A percentile compares a stretch with the other conserved stretches of the same genome.
phyloP scores from a whole-genome alignment of 169 alveolate genomes.

The Eimeria zaria region DNA sequence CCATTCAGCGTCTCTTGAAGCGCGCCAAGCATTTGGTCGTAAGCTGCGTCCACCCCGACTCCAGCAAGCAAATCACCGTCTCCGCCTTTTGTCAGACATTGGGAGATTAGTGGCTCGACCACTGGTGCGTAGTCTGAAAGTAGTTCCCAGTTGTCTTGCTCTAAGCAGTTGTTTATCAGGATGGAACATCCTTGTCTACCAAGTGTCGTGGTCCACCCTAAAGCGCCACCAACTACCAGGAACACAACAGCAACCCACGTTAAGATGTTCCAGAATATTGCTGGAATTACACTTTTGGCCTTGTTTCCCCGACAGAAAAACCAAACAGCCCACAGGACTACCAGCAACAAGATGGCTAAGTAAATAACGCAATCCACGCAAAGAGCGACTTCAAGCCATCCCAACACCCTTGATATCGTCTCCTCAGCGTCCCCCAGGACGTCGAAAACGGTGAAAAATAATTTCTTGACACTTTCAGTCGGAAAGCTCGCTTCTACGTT shows the following conservation, averaged over 20 bases:
- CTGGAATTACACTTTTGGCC: slow-evolving; percentile 12
- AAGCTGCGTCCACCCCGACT: slow-evolving; percentile 32
- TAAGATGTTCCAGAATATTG: slow-evolving; percentile 24
- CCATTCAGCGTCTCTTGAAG: slow-evolving; percentile 1
- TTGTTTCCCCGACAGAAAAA: slow-evolving; percentile 27
- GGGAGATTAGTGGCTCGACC: slow-evolving; percentile 50
- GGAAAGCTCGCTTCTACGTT: slow-evolving; percentile 23
- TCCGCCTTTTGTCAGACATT: slow-evolving; percentile 49
- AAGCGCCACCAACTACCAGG: slow-evolving; percentile 39
- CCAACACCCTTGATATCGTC: slow-evolving; percentile 14
- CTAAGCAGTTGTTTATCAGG: slow-evolving; percentile 14
- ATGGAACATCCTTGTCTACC: slow-evolving; percentile 68
- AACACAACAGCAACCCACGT: slow-evolving; percentile 25
- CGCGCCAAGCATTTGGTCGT: slow-evolving; percentile 34
- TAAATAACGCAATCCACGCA: background rate
- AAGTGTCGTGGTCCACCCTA: slow-evolving; percentile 55
- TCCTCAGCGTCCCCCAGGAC: slow-evolving; percentile 13
- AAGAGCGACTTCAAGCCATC: slow-evolving; percentile 46
- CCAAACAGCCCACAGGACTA: slow-evolving; percentile 42
- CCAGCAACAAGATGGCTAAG: slow-evolving; percentile 59
- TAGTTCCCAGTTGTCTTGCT: slow-evolving; percentile 64
- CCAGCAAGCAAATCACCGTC: slow-evolving; percentile 67
- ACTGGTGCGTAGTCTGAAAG: slow-evolving; percentile 38
- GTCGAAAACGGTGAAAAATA: slow-evolving; percentile 27
- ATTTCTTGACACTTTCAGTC: background rate